Evolutionary conservation across 176 grass and related monocot species (phyloP).

Genomic region (Musa troglodytarum): DNA sequence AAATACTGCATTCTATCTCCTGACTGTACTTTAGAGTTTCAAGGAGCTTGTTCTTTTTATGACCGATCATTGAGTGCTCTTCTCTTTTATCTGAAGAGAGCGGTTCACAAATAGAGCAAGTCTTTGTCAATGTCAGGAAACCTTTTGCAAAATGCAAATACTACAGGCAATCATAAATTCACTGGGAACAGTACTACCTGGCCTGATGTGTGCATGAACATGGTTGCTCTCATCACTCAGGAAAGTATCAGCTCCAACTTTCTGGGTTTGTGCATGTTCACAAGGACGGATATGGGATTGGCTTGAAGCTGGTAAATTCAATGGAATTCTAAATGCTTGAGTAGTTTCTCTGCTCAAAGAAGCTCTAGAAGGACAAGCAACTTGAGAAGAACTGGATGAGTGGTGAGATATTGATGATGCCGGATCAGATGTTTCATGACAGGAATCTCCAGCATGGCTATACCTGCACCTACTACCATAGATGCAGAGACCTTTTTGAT

Average conservation of each 20-base stretch:
- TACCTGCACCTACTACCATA: conserved; percentile 71
- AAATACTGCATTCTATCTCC: conserved; percentile 82
- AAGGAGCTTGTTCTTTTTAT: conserved; percentile 50
- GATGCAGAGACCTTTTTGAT: conserved; percentile 67
- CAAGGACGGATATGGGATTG: not conserved
- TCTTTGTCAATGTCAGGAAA: conserved; percentile 60
- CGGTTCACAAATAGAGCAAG: conserved; percentile 46
- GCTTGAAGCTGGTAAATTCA: not conserved
- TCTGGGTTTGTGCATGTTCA: not conserved
- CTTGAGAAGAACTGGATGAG: conserved; percentile 32
- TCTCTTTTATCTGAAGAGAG: conserved; percentile 38
- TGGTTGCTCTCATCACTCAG: conserved; percentile 12
- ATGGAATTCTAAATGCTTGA: conserved; percentile 8
- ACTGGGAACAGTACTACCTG: conserved; percentile 43
- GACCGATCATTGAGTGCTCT: conserved; percentile 47
- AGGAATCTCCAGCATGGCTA: conserved; percentile 43
- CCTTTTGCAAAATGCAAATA: conserved; percentile 51
- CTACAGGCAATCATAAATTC: conserved; percentile 41
- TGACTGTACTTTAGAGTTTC: conserved; percentile 59
- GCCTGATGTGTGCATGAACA: conserved; percentile 18
- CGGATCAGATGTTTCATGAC: conserved; percentile 18
- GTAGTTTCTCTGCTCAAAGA: conserved; percentile 20
- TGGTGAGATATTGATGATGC: conserved; percentile 23
- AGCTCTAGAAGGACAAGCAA: conserved; percentile 24
- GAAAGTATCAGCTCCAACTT: conserved; percentile 17